phyloP scores from a whole-genome alignment of 2,329 filamentous ascomycete species.

The Ascochyta pisi region DNA sequence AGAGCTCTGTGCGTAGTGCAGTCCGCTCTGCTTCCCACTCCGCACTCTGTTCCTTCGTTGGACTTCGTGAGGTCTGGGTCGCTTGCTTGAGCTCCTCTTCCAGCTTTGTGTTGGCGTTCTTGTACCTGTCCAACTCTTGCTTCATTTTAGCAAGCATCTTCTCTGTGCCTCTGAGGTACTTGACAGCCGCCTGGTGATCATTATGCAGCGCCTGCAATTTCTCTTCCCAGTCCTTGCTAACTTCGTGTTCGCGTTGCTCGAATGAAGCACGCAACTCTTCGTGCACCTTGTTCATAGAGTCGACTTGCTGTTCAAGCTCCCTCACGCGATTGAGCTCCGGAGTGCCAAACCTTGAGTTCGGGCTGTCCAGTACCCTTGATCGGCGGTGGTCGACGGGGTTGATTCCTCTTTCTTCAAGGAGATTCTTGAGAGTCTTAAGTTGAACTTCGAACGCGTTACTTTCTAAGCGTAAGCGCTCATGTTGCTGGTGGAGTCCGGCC shows the following conservation, averaged over 20 bases:
- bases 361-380: conserved; percentile 74
- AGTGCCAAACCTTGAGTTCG: conserved; percentile 74
- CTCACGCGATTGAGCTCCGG: conserved; percentile 80
- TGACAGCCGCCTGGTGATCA: conserved; percentile 96
- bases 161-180: conserved; percentile 97
- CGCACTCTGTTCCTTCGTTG: conserved; percentile 55
- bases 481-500: conserved; percentile 79
- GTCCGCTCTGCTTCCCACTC: conserved; percentile 80
- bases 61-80: conserved; percentile 49
- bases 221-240: conserved; percentile 88
- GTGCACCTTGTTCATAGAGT: conserved; percentile 76
- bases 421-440: conserved; percentile 90
- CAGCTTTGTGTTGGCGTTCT: conserved; percentile 81
- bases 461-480: conserved; percentile 88
- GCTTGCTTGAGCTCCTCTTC: conserved; percentile 77
- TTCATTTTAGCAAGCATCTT: conserved; percentile 99
- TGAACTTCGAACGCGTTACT: conserved; percentile 93
- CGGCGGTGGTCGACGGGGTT: conserved; percentile 76
- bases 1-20: conserved; percentile 71
- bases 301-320: conserved; percentile 88
- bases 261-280: conserved; percentile 83
- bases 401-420: conserved; percentile 86
- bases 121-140: conserved; percentile 92
- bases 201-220: conserved; percentile 94
- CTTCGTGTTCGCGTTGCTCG: conserved; percentile 81